Evolutionary conservation across 441 rosid genomes (phyloP), one percentile per base, ranked within the genome.

Genomic region (Arabidopsis hybrid): DNA sequence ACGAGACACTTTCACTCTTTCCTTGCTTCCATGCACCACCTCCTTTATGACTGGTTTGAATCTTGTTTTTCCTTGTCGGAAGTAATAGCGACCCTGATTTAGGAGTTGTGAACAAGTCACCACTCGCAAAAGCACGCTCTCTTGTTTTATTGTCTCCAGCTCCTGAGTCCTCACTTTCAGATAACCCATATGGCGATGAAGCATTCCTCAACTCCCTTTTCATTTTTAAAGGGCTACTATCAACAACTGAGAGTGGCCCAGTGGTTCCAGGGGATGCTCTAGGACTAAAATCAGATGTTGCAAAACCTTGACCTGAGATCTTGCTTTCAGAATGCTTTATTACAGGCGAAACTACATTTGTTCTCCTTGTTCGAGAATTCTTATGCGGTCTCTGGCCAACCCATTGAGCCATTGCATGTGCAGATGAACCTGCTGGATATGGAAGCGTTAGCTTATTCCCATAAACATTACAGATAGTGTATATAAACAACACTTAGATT

Each of bases 91-190:
- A 34, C 63, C 91, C 87, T 82, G 72, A 73, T 80, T 88, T 89
- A 51, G 85, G 88, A 80, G 83, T 63, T 56, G 85, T 71, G 65
- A 74, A 71, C 49, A 75, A 78, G 76, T 92, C 92, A 52, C 83
- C 79, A 81, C 79, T 75, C 45, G 84, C 84, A 60, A 75, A 70
- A 71, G 83, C 85, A 77, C 80, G 88, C 65, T 83, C 95, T 75
- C 87, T 90, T 52, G 80, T 67, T 82, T 84, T 89, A 77, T 74
- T 88, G 59, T 90, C 97, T 63, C 92, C 91, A 77, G 90, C 92
- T 39, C 91, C 96, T 1, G 97, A 89, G 78, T 96, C 98, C 76
- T 96, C 98, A 78, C 94, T 90, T 77, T 93, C 97, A 75, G 94
- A 88, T 56, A 90, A 84, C 74, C 85, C 91, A 52, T 84, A 85